These are phyloP conservation scores for Carex cristatella DNA, from an alignment of 176 grass and related monocot species.

Conservation along the genomic window DNA sequence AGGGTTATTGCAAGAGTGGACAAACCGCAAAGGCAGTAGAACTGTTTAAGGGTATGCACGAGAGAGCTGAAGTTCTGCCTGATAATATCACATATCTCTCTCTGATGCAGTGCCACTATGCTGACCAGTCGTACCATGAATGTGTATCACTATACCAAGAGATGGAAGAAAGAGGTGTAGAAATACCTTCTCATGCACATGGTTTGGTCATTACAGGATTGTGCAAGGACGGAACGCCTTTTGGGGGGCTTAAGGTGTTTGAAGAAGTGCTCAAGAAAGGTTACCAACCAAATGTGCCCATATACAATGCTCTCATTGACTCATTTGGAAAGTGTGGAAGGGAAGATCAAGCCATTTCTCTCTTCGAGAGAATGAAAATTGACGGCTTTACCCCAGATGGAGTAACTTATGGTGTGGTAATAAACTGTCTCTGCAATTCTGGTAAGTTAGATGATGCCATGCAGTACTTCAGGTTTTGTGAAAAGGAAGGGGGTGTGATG, in stretches of 20 bases:
- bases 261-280: slow-evolving; percentile 62
- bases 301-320: slow-evolving; percentile 64
- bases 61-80: slow-evolving; percentile 30
- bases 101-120: slow-evolving; percentile 68
- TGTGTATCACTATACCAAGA: slow-evolving; percentile 62
- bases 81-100: slow-evolving; percentile 79
- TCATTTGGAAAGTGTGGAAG: slow-evolving; percentile 49
- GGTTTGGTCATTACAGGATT: slow-evolving; percentile 49
- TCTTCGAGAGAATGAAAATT: slow-evolving; percentile 74
- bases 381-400: slow-evolving; percentile 47
- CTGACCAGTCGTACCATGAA: slow-evolving; percentile 35
- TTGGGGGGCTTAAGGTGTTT: slow-evolving; percentile 63
- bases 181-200: slow-evolving; percentile 74
- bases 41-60: slow-evolving; percentile 37
- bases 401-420: slow-evolving; percentile 59
- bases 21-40: slow-evolving; percentile 43
- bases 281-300: slow-evolving; percentile 46
- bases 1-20: slow-evolving; percentile 57
- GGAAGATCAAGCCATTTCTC: slow-evolving; percentile 45
- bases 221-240: slow-evolving; percentile 63
- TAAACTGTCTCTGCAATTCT: slow-evolving; percentile 77
- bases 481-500: slow-evolving; percentile 23
- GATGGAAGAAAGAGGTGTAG: slow-evolving; percentile 67
- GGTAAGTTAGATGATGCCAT: slow-evolving; percentile 60
- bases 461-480: slow-evolving; percentile 57